Percentiles rank a stretch among this genome's conserved stretches.
These are phyloP conservation scores for Coprinellus micaceus DNA, from an alignment of 768 basidiomycete species.

Conservation along the genomic window DNA sequence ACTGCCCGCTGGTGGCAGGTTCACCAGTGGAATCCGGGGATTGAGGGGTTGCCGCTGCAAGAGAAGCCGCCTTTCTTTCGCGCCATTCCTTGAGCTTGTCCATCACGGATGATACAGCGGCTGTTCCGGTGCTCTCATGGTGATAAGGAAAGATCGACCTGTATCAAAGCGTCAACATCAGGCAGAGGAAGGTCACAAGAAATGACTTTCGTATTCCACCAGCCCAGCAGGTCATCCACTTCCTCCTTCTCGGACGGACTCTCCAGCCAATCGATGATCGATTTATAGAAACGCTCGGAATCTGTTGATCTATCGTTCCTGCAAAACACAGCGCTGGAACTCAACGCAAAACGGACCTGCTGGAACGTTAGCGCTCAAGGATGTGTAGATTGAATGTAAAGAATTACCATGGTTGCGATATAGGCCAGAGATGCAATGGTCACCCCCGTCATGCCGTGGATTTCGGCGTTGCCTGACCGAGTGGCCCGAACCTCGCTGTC, in stretches of 20 bases:
- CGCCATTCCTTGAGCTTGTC: too few relatives aligned
- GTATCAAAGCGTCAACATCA: too few relatives aligned
- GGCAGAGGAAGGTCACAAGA: too few relatives aligned
- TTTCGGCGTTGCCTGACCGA: neutral
- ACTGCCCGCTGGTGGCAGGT: too few relatives aligned
- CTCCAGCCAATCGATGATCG: neutral
- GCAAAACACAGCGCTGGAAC: neutral
- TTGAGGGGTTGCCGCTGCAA: too few relatives aligned
- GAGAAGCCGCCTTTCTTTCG: too few relatives aligned
- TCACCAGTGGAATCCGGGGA: too few relatives aligned
- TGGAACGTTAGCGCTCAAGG: neutral
- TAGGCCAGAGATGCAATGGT: neutral
- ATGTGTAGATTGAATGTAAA: neutral
- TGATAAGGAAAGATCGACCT: too few relatives aligned
- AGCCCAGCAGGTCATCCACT: neutral
- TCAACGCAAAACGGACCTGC: neutral
- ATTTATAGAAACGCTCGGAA: neutral
- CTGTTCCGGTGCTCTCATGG: too few relatives aligned
- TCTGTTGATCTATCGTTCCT: neutral
- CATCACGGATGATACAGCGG: too few relatives aligned
- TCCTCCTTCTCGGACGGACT: neutral
- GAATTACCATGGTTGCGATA: neutral
- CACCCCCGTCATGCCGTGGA: neutral
- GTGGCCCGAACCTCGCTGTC: neutral
- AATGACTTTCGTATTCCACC: neutral